Evolutionary conservation across 1,139 yeast genomes (phyloP).

Genomic region (Komagataea norvegica): DNA sequence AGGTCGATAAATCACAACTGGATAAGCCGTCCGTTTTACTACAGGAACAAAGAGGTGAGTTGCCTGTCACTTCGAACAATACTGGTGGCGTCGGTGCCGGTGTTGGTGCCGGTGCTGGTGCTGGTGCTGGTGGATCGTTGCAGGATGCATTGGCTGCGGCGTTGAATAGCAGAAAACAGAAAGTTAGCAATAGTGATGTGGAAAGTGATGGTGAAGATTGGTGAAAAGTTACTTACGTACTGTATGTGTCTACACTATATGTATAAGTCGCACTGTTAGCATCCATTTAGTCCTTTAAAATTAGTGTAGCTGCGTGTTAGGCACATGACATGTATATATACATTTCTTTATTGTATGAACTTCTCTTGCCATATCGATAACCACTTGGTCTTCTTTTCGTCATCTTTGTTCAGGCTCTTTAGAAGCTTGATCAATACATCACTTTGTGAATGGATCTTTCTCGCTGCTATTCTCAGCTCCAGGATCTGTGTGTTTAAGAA

Average conservation of each 20-base stretch:
- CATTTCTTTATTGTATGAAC: slow-evolving; percentile 10
- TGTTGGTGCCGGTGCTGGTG: slow-evolving; percentile 31
- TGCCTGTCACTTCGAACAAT: slow-evolving; percentile 15
- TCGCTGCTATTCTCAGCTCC: slow-evolving; percentile 6
- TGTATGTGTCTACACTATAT: too few species aligned
- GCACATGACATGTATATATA: too few species aligned
- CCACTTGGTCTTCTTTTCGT: slow-evolving; percentile 24
- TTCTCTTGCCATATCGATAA: slow-evolving; percentile 21
- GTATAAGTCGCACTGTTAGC: too few species aligned
- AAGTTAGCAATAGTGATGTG: slow-evolving; percentile 80
- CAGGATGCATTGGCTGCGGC: slow-evolving; percentile 92
- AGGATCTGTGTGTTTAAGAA: slow-evolving; percentile 26
- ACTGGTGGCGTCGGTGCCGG: slow-evolving; percentile 33
- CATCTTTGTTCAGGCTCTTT: slow-evolving; percentile 18
- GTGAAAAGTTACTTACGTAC: slow-evolving; percentile 36
- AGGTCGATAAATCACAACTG: slow-evolving; percentile 77
- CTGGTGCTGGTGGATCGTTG: slow-evolving; percentile 43
- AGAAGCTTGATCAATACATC: slow-evolving; percentile 17
- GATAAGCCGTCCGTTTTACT: slow-evolving; percentile 72
- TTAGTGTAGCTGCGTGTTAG: too few species aligned
- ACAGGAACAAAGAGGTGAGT: slow-evolving; percentile 69
- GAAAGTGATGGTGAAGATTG: slow-evolving; percentile 76
- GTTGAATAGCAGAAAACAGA: slow-evolving; percentile 70
- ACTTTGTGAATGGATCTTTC: slow-evolving; percentile 11
- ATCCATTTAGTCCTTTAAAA: too few species aligned